Percentiles rank a stretch among this genome's conserved stretches.
Conservation (phyloP, 2,329 filamentous ascomycete genomes). For the Verticillium tricorpus region DNA sequence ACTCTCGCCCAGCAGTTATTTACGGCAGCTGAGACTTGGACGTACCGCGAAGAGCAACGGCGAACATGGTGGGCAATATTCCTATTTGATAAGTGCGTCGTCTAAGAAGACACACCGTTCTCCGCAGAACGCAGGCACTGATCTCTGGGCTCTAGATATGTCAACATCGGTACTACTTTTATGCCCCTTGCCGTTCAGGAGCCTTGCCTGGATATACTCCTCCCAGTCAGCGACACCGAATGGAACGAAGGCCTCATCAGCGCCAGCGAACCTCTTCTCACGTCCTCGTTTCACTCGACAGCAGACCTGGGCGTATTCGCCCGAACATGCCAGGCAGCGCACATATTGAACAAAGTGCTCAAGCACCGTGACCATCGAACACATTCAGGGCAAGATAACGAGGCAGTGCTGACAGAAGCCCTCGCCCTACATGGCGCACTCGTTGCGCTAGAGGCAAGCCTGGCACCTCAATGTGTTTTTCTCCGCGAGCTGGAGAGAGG, state of each 20-base stretch:
- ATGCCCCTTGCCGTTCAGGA: constrained; percentile 9
- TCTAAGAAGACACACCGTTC: not conserved
- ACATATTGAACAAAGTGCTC: constrained; percentile 14
- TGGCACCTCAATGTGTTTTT: not conserved
- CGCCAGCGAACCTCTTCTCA: constrained; percentile 12
- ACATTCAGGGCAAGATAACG: not conserved
- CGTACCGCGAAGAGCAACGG: constrained; percentile 13
- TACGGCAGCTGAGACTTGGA: constrained; percentile 11
- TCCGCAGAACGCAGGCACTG: not conserved
- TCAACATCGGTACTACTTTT: constrained; percentile 7
- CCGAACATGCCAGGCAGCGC: constrained; percentile 13
- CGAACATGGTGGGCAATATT: constrained; percentile 17
- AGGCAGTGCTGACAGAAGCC: constrained; percentile 8
- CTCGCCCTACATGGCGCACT: constrained; percentile 6
- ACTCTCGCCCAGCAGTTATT: constrained; percentile 8
- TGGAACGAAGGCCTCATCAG: constrained; percentile 13
- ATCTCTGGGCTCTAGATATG: constrained; percentile 2
- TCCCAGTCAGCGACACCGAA: constrained; percentile 15
- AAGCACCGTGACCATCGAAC: constrained; percentile 1
- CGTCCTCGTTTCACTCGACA: constrained; percentile 7
- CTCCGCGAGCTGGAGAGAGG: not conserved
- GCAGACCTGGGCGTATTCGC: constrained; percentile 11
- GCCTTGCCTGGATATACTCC: constrained; percentile 7
- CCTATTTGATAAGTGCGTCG: constrained; percentile 13
- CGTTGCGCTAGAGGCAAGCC: not conserved